A percentile compares a stretch with the other conserved stretches of the same genome.
These are phyloP conservation scores for Xanthoconium purpureum DNA, from an alignment of 768 basidiomycete species.

Conservation along the genomic window DNA sequence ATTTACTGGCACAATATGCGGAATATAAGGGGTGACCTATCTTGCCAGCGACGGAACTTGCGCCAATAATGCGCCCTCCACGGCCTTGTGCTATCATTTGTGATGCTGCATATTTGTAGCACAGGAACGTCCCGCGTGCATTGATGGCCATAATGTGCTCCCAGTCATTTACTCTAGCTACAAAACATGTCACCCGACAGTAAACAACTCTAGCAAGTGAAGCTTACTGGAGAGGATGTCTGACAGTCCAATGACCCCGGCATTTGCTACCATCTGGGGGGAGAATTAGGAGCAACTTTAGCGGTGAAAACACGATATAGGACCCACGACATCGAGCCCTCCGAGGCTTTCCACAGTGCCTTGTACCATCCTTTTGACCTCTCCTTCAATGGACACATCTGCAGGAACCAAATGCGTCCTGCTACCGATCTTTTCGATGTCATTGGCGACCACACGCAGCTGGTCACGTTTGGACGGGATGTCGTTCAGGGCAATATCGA, in stretches of 20 bases:
- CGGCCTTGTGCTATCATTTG: constrained; percentile 56
- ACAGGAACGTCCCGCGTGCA: constrained; percentile 55
- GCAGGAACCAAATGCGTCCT: background rate
- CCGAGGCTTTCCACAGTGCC: background rate
- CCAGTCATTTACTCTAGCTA: constrained; percentile 37
- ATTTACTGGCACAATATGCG: constrained; percentile 39
- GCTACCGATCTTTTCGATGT: background rate
- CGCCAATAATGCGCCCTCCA: constrained; percentile 55
- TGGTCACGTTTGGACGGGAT: background rate
- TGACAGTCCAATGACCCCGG: constrained; percentile 4
- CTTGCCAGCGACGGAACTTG: constrained; percentile 17
- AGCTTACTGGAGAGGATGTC: constrained; percentile 6
- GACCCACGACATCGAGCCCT: background rate
- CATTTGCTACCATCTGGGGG: constrained; percentile 29
- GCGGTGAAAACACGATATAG: background rate
- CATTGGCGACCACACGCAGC: background rate
- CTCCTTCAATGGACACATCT: background rate
- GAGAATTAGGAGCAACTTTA: background rate
- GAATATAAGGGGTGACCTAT: background rate
- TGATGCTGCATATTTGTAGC: constrained; percentile 60
- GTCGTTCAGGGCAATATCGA: background rate
- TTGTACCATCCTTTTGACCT: background rate
- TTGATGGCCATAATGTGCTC: constrained; percentile 49
- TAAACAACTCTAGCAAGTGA: background rate
- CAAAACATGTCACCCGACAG: background rate